phyloP scores from a whole-genome alignment of 805 yeast genomes.

The Allodekkera sacchari region DNA sequence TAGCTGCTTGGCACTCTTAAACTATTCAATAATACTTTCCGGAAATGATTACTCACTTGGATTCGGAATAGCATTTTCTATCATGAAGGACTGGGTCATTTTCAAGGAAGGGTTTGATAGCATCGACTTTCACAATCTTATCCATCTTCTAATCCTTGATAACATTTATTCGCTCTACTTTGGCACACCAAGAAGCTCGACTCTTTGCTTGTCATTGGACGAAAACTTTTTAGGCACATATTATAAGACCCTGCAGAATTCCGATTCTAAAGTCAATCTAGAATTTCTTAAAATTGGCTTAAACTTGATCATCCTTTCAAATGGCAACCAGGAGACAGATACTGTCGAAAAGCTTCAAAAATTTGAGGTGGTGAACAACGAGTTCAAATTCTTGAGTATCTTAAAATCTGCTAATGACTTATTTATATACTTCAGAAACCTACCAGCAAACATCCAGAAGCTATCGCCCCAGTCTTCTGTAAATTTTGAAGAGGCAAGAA shows the following conservation, averaged over 20 bases:
- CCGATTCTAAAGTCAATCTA: slow-evolving; percentile 3
- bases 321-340: slow-evolving; percentile 9
- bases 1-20: slow-evolving; percentile 34
- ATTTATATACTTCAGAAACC: slow-evolving; percentile 6
- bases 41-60: slow-evolving; percentile 57
- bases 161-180: slow-evolving; percentile 43
- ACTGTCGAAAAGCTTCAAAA: slow-evolving; percentile 8
- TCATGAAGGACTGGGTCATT: slow-evolving; percentile 52
- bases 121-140: slow-evolving; percentile 28
- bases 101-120: slow-evolving; percentile 24
- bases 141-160: slow-evolving; percentile 40
- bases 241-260: slow-evolving; percentile 9
- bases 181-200: slow-evolving; percentile 30
- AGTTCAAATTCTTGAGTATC: slow-evolving; percentile 20
- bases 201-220: slow-evolving; percentile 14
- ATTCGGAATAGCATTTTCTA: slow-evolving; percentile 41
- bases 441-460: not conserved
- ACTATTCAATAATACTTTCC: slow-evolving; percentile 48
- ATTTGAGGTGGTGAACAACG: slow-evolving; percentile 11
- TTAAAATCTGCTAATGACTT: slow-evolving; percentile 18
- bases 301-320: slow-evolving; percentile 14
- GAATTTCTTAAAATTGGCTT: slow-evolving; percentile 21
- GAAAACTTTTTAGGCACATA: slow-evolving; percentile 11
- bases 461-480: slow-evolving; percentile 1
- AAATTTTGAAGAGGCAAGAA: slow-evolving; percentile 17